Evolutionary conservation across 495 filamentous ascomycete genomes (phyloP).

Genomic region (Pyrenula massariospora): DNA sequence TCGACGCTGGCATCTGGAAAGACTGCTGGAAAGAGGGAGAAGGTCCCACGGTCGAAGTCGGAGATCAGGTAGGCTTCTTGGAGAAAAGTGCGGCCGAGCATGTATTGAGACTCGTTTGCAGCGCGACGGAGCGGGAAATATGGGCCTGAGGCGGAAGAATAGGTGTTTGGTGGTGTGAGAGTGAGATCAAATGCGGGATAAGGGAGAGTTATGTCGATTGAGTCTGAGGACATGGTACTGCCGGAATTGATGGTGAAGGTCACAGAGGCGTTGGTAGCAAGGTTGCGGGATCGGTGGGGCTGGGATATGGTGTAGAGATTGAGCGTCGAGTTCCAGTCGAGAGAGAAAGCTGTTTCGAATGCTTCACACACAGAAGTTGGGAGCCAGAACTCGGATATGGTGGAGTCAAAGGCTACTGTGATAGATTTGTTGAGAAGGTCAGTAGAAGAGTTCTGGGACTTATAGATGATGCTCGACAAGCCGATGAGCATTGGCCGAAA

Average conservation of each 20-base stretch:
- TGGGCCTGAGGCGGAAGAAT: slow-evolving; percentile 9
- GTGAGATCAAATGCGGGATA: slow-evolving; percentile 44
- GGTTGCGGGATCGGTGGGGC: background rate
- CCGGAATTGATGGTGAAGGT: slow-evolving; percentile 28
- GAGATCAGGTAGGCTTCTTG: slow-evolving; percentile 52
- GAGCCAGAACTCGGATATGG: slow-evolving; percentile 54
- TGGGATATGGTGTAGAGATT: slow-evolving; percentile 26
- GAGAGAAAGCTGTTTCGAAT: slow-evolving; percentile 42
- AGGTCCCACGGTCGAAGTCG: slow-evolving; percentile 40
- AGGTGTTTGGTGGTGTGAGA: slow-evolving; percentile 36
- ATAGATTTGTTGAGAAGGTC: slow-evolving; percentile 30
- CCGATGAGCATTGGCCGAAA: slow-evolving; percentile 34
- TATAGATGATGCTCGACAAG: slow-evolving; percentile 29
- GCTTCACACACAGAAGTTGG: slow-evolving; percentile 41
- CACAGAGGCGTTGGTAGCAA: slow-evolving; percentile 28
- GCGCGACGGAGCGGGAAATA: slow-evolving; percentile 45
- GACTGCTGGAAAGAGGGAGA: slow-evolving; percentile 23
- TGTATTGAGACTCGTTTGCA: slow-evolving; percentile 28
- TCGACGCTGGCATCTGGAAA: background rate
- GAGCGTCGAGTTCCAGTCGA: slow-evolving; percentile 26
- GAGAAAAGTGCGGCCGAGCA: slow-evolving; percentile 51
- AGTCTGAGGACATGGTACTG: slow-evolving; percentile 27
- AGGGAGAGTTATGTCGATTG: slow-evolving; percentile 46
- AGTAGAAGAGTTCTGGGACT: slow-evolving; percentile 14
- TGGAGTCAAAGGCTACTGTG: slow-evolving; percentile 46